Evolutionary conservation across 306 rosid genomes (phyloP).

Genomic region (Castanospermum australe): DNA sequence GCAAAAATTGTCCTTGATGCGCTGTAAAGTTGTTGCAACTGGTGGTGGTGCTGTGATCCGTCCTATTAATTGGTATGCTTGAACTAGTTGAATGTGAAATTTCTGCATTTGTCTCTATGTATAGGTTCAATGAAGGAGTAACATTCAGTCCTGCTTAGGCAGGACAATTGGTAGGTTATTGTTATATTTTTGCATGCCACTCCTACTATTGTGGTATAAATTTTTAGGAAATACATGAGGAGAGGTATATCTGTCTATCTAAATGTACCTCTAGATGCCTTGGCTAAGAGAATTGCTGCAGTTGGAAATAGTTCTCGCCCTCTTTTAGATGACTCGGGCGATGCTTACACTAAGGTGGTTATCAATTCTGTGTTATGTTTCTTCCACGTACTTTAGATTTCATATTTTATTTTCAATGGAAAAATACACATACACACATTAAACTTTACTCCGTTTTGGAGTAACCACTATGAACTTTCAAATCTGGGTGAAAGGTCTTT

Average conservation of each 20-base stretch:
- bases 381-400: background rate
- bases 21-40: slow-evolving; percentile 19
- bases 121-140: background rate
- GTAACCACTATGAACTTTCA: no score
- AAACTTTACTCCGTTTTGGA: no score
- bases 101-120: background rate
- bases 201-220: background rate
- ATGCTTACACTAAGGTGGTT: slow-evolving; percentile 23
- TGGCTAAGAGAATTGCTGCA: slow-evolving; percentile 32
- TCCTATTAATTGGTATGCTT: slow-evolving; percentile 22
- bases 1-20: slow-evolving; percentile 13
- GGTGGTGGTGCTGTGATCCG: slow-evolving; percentile 32
- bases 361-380: background rate
- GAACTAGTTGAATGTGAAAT: background rate
- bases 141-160: background rate
- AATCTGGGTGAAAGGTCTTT: no score
- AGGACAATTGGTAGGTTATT: no score
- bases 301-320: slow-evolving; percentile 26
- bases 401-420: background rate
- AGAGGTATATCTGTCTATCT: slow-evolving; percentile 25
- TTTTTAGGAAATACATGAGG: slow-evolving; percentile 26
- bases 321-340: slow-evolving; percentile 22
- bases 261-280: slow-evolving; percentile 29
- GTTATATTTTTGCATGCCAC: background rate
- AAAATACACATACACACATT: no score